Percentiles rank a stretch among this genome's conserved stretches.
These are phyloP conservation scores for Colletotrichum lindemuthianum DNA, from an alignment of 2,329 filamentous ascomycete genomes.

Conservation along the genomic window DNA sequence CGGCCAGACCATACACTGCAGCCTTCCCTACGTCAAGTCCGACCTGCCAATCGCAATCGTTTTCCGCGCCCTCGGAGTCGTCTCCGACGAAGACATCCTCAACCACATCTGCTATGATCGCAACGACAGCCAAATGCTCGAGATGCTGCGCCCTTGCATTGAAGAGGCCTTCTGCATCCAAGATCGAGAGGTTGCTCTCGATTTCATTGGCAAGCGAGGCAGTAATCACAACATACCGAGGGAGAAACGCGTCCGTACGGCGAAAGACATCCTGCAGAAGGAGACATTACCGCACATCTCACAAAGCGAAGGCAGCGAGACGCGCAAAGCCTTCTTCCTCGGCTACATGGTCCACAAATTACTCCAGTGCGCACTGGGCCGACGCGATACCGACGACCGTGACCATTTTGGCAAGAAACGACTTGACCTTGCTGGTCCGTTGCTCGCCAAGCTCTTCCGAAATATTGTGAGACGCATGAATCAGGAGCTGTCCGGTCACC, in stretches of 20 bases:
- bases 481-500: conserved; percentile 88
- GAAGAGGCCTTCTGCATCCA: conserved; percentile 98
- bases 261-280: conserved; percentile 94
- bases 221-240: conserved; percentile 69
- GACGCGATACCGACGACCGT: conserved; percentile 94
- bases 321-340: conserved; percentile 95
- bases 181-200: conserved; percentile 91
- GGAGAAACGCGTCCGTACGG: conserved; percentile 91
- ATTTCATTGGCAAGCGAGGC: conserved; percentile 95
- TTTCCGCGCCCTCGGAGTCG: conserved; percentile 93
- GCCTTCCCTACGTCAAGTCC: conserved; percentile 91
- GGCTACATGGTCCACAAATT: conserved; percentile 99
- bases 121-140: conserved; percentile 95
- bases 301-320: conserved; percentile 93
- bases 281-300: conserved; percentile 97
- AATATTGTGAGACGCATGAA: conserved; percentile 91
- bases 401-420: conserved; percentile 99
- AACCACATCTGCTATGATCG: conserved; percentile 98
- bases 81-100: conserved; percentile 97
- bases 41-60: conserved; percentile 96
- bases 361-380: conserved; percentile 90
- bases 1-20: conserved; percentile 89
- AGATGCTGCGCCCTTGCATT: conserved; percentile 96
- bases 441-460: conserved; percentile 96
- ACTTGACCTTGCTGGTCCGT: conserved; percentile 90